Percentiles rank a stretch among this genome's conserved stretches.
phyloP scores from a whole-genome alignment of 805 yeast species.

The Saturnispora halmiae region DNA sequence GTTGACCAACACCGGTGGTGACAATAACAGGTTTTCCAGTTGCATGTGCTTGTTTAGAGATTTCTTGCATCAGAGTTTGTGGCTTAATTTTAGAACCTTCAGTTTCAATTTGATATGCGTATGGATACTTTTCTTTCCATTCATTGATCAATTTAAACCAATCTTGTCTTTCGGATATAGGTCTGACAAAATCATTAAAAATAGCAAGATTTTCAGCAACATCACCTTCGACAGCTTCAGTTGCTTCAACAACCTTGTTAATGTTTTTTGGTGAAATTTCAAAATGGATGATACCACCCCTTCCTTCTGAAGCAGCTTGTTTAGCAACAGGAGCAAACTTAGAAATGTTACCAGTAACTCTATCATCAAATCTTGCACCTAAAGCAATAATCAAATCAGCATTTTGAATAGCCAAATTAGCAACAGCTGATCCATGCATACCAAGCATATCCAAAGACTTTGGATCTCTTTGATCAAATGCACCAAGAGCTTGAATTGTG shows the following conservation, averaged over 20 bases:
- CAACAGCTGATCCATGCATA: slow-evolving; percentile 96
- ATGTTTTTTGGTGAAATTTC: slow-evolving; percentile 96
- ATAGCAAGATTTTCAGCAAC: slow-evolving; percentile 67
- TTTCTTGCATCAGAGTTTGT: slow-evolving; percentile 77
- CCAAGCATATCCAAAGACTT: slow-evolving; percentile 94
- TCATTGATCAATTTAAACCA: slow-evolving; percentile 70
- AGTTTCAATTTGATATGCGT: slow-evolving; percentile 70
- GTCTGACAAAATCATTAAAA: slow-evolving; percentile 61
- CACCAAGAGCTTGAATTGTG: slow-evolving; percentile 87
- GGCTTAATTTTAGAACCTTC: slow-evolving; percentile 81
- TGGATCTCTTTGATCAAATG: slow-evolving; percentile 84
- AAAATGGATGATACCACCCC: slow-evolving; percentile 96
- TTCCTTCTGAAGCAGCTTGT: slow-evolving; percentile 73
- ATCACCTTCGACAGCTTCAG: slow-evolving; percentile 96
- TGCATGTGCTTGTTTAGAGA: slow-evolving; percentile 59
- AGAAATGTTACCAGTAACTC: slow-evolving; percentile 81
- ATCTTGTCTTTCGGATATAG: slow-evolving; percentile 58
- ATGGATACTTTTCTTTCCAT: slow-evolving; percentile 87
- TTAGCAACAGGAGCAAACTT: slow-evolving; percentile 93
- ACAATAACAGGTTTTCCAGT: slow-evolving; percentile 70
- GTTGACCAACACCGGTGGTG: slow-evolving; percentile 99
- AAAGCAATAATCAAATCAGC: slow-evolving; percentile 91
- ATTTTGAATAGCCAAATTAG: slow-evolving; percentile 86
- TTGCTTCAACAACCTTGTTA: slow-evolving; percentile 93
- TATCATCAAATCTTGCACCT: slow-evolving; percentile 97